A percentile compares a stretch with the other conserved stretches of the same genome.
Evolutionary conservation across 139 green algal species (phyloP).

Genomic region (Desmodesmus armatus): DNA sequence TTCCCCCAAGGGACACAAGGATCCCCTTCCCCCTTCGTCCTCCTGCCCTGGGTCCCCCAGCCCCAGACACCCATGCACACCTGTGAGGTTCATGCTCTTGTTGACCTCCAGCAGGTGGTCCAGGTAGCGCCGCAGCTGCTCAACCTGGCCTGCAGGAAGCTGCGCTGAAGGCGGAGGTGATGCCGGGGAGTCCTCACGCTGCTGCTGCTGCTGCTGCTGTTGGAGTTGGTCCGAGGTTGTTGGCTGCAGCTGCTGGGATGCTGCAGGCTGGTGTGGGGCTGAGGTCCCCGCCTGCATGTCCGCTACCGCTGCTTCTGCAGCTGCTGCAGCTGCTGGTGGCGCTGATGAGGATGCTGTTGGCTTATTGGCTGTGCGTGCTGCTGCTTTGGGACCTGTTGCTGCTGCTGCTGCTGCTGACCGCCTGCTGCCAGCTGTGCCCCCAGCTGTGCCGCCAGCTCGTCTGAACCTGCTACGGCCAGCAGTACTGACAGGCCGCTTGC

Average conservation of each 20-base stretch:
- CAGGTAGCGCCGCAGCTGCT: conserved; percentile 64
- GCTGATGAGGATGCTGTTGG: neutral
- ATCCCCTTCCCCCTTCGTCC: too few relatives aligned
- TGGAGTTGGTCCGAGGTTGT: neutral
- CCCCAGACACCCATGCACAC: too few relatives aligned
- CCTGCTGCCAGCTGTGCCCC: neutral
- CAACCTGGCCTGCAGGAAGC: neutral
- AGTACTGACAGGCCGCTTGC: too few relatives aligned
- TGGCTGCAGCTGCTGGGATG: neutral
- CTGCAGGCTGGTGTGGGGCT: neutral
- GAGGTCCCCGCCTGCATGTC: neutral
- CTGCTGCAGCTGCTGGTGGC: neutral
- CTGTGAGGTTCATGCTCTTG: conserved; percentile 84
- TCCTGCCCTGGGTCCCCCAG: too few relatives aligned
- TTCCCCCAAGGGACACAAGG: too few relatives aligned
- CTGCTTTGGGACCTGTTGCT: neutral
- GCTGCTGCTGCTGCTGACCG: conserved; percentile 20
- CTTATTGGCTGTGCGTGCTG: neutral
- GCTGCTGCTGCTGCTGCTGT: conserved; percentile 26
- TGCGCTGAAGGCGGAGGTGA: neutral
- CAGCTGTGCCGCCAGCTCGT: too few relatives aligned
- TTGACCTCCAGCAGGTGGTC: conserved; percentile 79
- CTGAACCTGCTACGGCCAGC: too few relatives aligned
- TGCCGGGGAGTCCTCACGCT: neutral
- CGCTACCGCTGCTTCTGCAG: neutral